phyloP scores from a whole-genome alignment of 805 yeast species.

The Wickerhamiella lipophila region DNA sequence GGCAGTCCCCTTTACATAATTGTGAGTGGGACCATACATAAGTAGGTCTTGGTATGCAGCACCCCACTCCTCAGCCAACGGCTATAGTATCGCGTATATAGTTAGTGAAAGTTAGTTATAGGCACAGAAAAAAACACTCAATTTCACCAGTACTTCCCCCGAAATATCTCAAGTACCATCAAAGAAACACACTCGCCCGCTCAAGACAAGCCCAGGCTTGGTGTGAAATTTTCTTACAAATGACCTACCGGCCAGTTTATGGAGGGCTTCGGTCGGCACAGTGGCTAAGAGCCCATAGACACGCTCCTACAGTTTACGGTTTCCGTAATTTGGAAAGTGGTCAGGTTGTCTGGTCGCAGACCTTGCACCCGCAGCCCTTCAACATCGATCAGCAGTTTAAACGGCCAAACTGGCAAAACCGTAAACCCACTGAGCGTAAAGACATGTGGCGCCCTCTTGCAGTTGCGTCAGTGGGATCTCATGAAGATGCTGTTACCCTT shows the following conservation, averaged over 20 bases:
- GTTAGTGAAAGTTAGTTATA: too few relatives aligned
- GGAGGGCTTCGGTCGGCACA: constrained; percentile 41
- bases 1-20: too few relatives aligned
- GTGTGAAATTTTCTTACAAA: constrained; percentile 6
- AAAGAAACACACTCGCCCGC: background rate
- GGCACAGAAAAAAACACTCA: too few relatives aligned
- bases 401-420: constrained; percentile 82
- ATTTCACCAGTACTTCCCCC: too few relatives aligned
- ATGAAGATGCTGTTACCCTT: constrained; percentile 53
- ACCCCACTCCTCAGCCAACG: too few relatives aligned
- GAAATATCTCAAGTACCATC: too few relatives aligned
- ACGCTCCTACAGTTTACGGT: constrained; percentile 72
- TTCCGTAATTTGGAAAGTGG: constrained; percentile 82
- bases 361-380: constrained; percentile 40
- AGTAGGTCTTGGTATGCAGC: too few relatives aligned
- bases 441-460: constrained; percentile 90
- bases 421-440: constrained; percentile 62
- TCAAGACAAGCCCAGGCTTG: background rate
- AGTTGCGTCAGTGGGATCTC: constrained; percentile 37
- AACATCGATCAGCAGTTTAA: constrained; percentile 58
- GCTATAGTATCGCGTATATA: too few relatives aligned
- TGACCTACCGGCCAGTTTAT: constrained; percentile 15
- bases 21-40: too few relatives aligned
- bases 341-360: constrained; percentile 79
- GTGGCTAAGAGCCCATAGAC: constrained; percentile 47